Conservation (phyloP, 1,284 basidiomycete species). For the Leccinum subatratum region DNA sequence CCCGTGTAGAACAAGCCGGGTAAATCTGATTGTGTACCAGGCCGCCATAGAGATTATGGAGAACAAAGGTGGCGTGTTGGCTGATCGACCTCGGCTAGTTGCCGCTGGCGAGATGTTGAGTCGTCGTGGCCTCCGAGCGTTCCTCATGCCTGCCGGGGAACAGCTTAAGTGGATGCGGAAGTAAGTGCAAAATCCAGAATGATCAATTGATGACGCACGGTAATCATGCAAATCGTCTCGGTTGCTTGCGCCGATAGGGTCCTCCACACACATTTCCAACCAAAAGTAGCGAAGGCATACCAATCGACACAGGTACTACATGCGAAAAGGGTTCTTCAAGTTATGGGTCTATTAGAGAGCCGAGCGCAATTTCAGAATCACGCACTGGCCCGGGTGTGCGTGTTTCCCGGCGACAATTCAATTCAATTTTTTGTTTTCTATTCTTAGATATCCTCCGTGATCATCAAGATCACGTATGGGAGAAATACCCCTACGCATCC, state of each 20-base stretch:
- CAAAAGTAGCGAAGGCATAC: background rate
- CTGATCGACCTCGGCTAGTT: constrained; percentile 9
- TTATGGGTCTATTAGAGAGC: background rate
- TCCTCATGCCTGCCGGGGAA: constrained; percentile 2
- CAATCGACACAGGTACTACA: background rate
- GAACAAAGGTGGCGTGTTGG: background rate
- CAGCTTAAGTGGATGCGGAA: constrained; percentile 6
- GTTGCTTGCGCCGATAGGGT: background rate
- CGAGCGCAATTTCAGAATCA: background rate
- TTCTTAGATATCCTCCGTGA: background rate
- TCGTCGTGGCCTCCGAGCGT: constrained; percentile 2
- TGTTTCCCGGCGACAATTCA: background rate
- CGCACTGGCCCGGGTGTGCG: background rate
- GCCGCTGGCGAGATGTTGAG: constrained; percentile 8
- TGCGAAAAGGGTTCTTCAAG: background rate
- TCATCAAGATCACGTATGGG: background rate
- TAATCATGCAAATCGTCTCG: background rate
- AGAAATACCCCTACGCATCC: background rate
- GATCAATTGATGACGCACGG: background rate
- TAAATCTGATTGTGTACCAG: constrained; percentile 5
- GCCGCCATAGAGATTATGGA: constrained; percentile 17
- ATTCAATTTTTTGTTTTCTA: background rate
- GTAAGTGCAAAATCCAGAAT: background rate
- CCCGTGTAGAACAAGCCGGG: background rate
- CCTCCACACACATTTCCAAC: background rate